Base-by-base conservation (phyloP, 192 early-diverging fungal species). In the Coemansia sp. region DNA sequence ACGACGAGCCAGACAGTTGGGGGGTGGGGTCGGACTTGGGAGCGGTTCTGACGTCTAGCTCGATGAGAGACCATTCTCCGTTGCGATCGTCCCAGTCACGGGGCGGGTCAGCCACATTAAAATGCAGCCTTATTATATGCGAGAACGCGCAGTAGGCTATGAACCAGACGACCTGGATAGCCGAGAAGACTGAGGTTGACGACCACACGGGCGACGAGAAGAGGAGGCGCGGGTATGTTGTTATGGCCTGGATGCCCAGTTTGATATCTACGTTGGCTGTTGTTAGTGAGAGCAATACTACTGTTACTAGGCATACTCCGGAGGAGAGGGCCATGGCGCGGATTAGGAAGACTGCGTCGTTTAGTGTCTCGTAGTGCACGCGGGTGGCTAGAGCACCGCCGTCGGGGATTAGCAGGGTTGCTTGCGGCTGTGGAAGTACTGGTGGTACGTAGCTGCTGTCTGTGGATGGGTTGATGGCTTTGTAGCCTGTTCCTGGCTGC, bases 61-160 rank as follows among this genome's bases (percentile, higher is more conserved):
- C 77, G 9, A 80, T 62, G 16, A 74, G 72, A 2, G 68, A 73
- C 77, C 77, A 80, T 43, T 74, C 77, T 66, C 77, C 77, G 43
- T 80, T 80, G 18, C 77, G 56, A 66, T 80, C 77, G 39, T 80
- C 77, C 77, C 77, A 80, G 63, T 80, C 77, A 3, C 77, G 64
- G n/a, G 77, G 77, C 38, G 78, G 73, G 48, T 81, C 78, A 10
- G 78, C 62, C 18, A 74, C 69, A 59, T 82, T 76, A 38, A 82
- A 76, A 61, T 76, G 73, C 40, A 76, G 67, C 16, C 74, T 63
- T 26, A 82, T 67, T 1, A 76, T 59, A 26, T 76, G 79, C 14
- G 73, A 82, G 55, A 82, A 82, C n/a, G 69, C 59, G 39, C 79
- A 76, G 53, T 73, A 82, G 33, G 68, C 79, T 48, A 73, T 46